A percentile compares a stretch with the other conserved stretches of the same genome.
Conservation (phyloP, 2,329 filamentous ascomycete species). For the Sclerotinia subarctica region DNA sequence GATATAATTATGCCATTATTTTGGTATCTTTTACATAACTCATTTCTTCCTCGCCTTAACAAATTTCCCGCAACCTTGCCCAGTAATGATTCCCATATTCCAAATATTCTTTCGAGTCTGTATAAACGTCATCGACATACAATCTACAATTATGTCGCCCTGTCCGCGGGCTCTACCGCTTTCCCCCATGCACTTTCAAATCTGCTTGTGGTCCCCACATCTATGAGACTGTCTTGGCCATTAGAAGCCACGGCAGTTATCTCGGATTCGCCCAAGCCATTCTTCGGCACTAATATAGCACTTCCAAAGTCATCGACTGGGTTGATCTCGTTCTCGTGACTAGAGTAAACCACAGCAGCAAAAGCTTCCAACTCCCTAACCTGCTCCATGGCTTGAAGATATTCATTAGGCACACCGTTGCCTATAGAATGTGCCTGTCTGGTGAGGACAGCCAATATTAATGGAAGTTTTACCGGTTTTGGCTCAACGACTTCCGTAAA, state of each 20-base stretch:
- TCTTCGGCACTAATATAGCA: slow-evolving; percentile 25
- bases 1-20: slow-evolving; percentile 17
- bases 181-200: slow-evolving; percentile 71
- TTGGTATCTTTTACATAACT: slow-evolving; percentile 23
- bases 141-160: slow-evolving; percentile 21
- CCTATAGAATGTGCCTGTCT: slow-evolving; percentile 89
- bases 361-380: slow-evolving; percentile 78
- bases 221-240: slow-evolving; percentile 50
- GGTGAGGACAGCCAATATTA: slow-evolving; percentile 83
- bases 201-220: slow-evolving; percentile 49
- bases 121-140: slow-evolving; percentile 14
- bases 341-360: slow-evolving; percentile 81
- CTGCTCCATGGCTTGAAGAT: slow-evolving; percentile 70
- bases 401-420: slow-evolving; percentile 69
- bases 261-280: slow-evolving; percentile 24
- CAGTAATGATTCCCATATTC: slow-evolving; percentile 11
- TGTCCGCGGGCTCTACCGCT: slow-evolving; percentile 47
- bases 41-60: slow-evolving; percentile 5
- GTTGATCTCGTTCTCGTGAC: slow-evolving; percentile 70
- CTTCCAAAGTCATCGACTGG: slow-evolving; percentile 30
- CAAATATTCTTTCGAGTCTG: slow-evolving; percentile 2
- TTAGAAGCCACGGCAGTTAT: slow-evolving; percentile 24
- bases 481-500: slow-evolving; percentile 53
- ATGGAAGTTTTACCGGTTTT: slow-evolving; percentile 70
- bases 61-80: slow-evolving; percentile 1